These are phyloP conservation scores for Globisporangium takayamanum DNA, from an alignment of 352 stramenopile species.

Conservation along the genomic window DNA sequence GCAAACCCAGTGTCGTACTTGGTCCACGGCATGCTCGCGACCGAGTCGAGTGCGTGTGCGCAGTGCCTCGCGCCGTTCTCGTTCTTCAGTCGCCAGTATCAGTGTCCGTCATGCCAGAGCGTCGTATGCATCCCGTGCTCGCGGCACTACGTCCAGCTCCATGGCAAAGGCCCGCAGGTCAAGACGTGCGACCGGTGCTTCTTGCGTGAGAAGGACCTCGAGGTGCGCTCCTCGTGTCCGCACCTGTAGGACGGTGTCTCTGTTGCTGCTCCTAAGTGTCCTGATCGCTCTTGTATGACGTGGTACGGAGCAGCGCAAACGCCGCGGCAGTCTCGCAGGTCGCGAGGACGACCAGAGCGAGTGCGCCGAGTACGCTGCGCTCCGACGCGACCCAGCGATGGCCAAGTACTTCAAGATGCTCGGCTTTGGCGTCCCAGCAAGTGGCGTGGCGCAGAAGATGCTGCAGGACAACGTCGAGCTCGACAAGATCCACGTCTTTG, in stretches of 20 bases:
- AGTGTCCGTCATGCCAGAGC: conserved; percentile 42
- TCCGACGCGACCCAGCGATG: conserved; percentile 55
- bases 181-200: conserved; percentile 76
- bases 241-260: not conserved
- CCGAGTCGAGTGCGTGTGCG: conserved; percentile 25
- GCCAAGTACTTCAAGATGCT: conserved; percentile 88
- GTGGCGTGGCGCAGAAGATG: conserved; percentile 76
- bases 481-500: conserved; percentile 58
- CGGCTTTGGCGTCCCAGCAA: conserved; percentile 58
- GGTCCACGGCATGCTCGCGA: conserved; percentile 46
- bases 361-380: conserved; percentile 40
- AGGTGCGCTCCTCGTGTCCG: conserved; percentile 18
- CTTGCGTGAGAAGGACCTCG: conserved; percentile 56
- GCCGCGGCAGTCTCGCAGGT: conserved; percentile 10
- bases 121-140: conserved; percentile 56
- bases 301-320: conserved; percentile 24
- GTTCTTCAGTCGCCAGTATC: conserved; percentile 62
- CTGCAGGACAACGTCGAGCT: conserved; percentile 57
- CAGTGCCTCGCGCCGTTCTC: conserved; percentile 61
- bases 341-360: conserved; percentile 19
- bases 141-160: conserved; percentile 40
- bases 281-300: not conserved
- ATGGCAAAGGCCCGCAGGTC: conserved; percentile 30
- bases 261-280: not conserved
- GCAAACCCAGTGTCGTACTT: conserved; percentile 62